Conservation (phyloP, 169 alveolate species). For the Plasmodium adleri region DNA sequence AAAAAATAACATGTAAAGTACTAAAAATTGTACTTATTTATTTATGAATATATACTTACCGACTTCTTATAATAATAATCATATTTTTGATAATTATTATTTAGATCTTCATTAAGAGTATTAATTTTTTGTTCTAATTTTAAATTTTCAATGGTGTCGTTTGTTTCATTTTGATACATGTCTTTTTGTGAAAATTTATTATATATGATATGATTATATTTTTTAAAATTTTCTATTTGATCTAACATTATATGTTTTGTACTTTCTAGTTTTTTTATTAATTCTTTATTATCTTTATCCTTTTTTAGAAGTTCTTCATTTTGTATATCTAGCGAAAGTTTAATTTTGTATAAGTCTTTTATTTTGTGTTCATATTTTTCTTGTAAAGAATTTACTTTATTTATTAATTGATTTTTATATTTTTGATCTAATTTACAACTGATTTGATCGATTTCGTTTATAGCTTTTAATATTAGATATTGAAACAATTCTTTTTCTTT, state of each 20-base stretch:
- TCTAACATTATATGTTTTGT: constrained; percentile 15
- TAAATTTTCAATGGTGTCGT: not conserved
- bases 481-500: constrained; percentile 44
- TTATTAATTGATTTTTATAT: constrained; percentile 16
- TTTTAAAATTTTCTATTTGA: constrained; percentile 33
- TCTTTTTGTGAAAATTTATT: constrained; percentile 13
- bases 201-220: not conserved
- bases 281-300: constrained; percentile 15
- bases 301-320: constrained; percentile 20
- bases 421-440: constrained; percentile 16
- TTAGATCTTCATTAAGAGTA: constrained; percentile 32
- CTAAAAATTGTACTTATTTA: not conserved
- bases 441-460: constrained; percentile 39
- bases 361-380: constrained; percentile 20
- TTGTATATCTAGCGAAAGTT: constrained; percentile 1
- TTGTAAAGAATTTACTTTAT: constrained; percentile 7
- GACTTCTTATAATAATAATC: constrained; percentile 23
- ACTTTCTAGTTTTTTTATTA: constrained; percentile 28
- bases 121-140: constrained; percentile 8
- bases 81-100: constrained; percentile 13
- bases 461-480: constrained; percentile 47
- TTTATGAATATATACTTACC: constrained; percentile 17
- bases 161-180: constrained; percentile 1
- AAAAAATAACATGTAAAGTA: not conserved
- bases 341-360: constrained; percentile 3